These are phyloP conservation scores for Aspergillus eucalypticola DNA, from an alignment of 2,329 filamentous ascomycete species.

Conservation along the genomic window DNA sequence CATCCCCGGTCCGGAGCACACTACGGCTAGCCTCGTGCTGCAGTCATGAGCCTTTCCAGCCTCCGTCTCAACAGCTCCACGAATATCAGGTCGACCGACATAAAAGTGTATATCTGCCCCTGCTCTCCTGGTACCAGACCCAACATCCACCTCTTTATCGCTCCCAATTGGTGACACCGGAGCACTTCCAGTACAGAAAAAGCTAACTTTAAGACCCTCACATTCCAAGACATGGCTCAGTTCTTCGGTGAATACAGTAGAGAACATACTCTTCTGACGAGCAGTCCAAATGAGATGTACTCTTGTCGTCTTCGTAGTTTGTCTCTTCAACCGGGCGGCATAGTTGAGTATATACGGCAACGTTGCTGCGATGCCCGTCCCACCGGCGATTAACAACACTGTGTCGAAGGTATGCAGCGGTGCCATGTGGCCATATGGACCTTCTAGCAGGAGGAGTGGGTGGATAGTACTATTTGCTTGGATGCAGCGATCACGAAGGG, in stretches of 20 bases:
- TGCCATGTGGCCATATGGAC: constrained; percentile 47
- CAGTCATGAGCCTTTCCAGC: neutral
- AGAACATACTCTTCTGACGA: constrained; percentile 24
- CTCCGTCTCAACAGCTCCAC: neutral
- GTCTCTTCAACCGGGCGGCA: constrained; percentile 7
- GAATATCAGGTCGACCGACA: no score
- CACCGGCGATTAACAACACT: constrained; percentile 46
- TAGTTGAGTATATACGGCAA: constrained; percentile 31
- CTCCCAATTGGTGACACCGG: no score
- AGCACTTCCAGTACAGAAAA: no score
- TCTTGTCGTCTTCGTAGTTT: constrained; percentile 4
- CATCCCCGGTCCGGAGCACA: neutral
- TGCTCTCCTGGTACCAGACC: fast-evolving
- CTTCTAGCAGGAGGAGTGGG: constrained; percentile 37
- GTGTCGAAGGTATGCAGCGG: constrained; percentile 50
- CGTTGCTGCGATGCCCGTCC: constrained; percentile 39
- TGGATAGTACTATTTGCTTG: constrained; percentile 49
- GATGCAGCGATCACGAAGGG: neutral
- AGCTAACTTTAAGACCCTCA: no score
- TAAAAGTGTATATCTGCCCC: no score
- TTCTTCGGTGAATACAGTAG: no score
- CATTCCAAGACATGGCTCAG: no score
- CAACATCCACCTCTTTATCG: no score
- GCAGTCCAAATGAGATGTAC: constrained; percentile 22
- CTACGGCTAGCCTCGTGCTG: neutral